A percentile compares a stretch with the other conserved stretches of the same genome.
Evolutionary conservation across 1,284 basidiomycete species (phyloP).

Genomic region (Cryptococcus neoformans): DNA sequence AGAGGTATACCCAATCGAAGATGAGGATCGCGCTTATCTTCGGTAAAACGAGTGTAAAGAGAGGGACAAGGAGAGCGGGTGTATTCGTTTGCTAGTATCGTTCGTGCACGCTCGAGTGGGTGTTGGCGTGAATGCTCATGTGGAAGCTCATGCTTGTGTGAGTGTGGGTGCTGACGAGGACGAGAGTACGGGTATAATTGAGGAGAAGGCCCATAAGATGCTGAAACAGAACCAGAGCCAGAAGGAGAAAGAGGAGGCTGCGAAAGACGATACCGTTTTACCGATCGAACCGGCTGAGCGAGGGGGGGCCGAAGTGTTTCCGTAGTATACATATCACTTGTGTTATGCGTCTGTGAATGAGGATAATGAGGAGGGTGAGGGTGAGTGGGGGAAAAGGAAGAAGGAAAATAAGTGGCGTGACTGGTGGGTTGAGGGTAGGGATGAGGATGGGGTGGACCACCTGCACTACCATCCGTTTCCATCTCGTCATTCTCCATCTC

Average conservation of each 20-base stretch:
- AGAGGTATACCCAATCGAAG: too few species aligned
- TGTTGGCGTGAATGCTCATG: too few species aligned
- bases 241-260: neutral
- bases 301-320: neutral
- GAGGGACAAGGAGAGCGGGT: too few species aligned
- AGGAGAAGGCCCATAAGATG: neutral
- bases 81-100: too few species aligned
- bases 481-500: too few species aligned
- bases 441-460: neutral
- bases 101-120: too few species aligned
- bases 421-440: neutral
- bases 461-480: neutral
- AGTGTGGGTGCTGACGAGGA: too few species aligned
- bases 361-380: neutral
- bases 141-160: too few species aligned
- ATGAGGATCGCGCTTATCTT: too few species aligned
- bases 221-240: neutral
- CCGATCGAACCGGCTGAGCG: neutral
- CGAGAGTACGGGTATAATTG: too few species aligned
- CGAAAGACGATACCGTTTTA: neutral
- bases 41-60: too few species aligned
- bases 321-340: neutral
- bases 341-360: neutral
- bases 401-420: neutral
- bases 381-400: neutral